Percentiles rank a stretch among this genome's conserved stretches.
These are phyloP conservation scores for Elongisporangium anandrum DNA, from an alignment of 352 stramenopile species.

Conservation along the genomic window DNA sequence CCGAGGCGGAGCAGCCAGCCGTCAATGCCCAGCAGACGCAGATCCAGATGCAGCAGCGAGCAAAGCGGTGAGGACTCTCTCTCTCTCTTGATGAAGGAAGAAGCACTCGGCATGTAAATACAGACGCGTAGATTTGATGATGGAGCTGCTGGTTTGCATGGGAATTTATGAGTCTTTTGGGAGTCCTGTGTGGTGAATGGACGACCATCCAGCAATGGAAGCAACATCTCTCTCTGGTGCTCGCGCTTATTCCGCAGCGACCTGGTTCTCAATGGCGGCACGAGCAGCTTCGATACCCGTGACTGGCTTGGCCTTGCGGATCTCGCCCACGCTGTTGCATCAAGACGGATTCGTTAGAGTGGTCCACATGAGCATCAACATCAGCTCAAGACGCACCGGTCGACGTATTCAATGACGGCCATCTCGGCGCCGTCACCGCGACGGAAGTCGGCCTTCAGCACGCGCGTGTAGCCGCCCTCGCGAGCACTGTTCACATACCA, in stretches of 20 bases:
- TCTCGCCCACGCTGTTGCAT: slow-evolving; percentile 66
- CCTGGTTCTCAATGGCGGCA: slow-evolving; percentile 37
- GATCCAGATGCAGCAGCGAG: background rate
- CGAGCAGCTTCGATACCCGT: slow-evolving; percentile 52
- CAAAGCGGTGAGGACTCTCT: background rate
- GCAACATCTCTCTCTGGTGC: background rate
- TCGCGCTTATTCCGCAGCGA: background rate
- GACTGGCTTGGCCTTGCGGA: slow-evolving; percentile 70
- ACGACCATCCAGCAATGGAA: too few relatives aligned
- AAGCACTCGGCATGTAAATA: background rate
- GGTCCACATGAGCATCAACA: background rate
- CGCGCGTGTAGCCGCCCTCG: slow-evolving; percentile 94
- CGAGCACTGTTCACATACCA: slow-evolving; percentile 24
- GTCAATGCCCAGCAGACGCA: background rate
- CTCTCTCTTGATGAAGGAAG: too few relatives aligned
- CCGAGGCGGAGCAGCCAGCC: slow-evolving; percentile 14
- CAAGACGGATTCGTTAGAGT: slow-evolving; percentile 1
- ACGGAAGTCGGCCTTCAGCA: slow-evolving; percentile 93
- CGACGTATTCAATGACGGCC: slow-evolving; percentile 98
- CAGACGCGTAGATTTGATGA: background rate
- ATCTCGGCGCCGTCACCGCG: slow-evolving; percentile 95
- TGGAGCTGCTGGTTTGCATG: background rate
- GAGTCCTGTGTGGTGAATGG: background rate
- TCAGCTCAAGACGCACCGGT: slow-evolving; percentile 52
- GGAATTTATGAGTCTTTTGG: background rate